phyloP scores from a whole-genome alignment of 805 yeast species.

The Kodamaea jinghongensis region DNA sequence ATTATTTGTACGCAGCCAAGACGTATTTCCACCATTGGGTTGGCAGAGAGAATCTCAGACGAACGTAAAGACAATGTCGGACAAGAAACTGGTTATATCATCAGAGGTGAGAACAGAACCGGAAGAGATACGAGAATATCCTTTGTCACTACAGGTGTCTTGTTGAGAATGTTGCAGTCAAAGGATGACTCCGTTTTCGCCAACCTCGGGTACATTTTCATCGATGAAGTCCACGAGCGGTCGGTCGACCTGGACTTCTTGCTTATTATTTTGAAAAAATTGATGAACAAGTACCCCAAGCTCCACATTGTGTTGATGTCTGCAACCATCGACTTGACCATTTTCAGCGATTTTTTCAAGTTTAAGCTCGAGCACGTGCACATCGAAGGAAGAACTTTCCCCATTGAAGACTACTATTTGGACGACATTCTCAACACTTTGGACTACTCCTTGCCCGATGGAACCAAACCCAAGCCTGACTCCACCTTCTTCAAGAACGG shows the following conservation, averaged over 20 bases:
- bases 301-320: conserved; percentile 83
- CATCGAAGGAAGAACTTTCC: conserved; percentile 91
- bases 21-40: conserved; percentile 90
- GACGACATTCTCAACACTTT: conserved; percentile 60
- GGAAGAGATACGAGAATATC: conserved; percentile 62
- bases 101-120: conserved; percentile 84
- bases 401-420: conserved; percentile 73
- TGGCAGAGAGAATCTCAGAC: conserved; percentile 87
- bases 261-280: conserved; percentile 67
- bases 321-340: conserved; percentile 79
- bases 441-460: conserved; percentile 54
- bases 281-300: conserved; percentile 49
- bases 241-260: conserved; percentile 88
- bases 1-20: conserved; percentile 94
- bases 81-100: conserved; percentile 80
- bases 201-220: conserved; percentile 65
- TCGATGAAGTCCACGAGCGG: conserved; percentile 97
- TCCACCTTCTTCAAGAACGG: conserved; percentile 66
- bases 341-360: conserved; percentile 66
- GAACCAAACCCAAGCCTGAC: conserved; percentile 55
- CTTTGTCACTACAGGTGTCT: conserved; percentile 90
- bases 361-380: conserved; percentile 60
- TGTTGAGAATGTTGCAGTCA: conserved; percentile 77
- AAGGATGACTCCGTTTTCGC: conserved; percentile 39
- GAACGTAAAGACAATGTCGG: conserved; percentile 71